Evolutionary conservation across 1,284 basidiomycete species (phyloP), one percentile per base, ranked within the genome.

Genomic region (Rhodotorula sp.): DNA sequence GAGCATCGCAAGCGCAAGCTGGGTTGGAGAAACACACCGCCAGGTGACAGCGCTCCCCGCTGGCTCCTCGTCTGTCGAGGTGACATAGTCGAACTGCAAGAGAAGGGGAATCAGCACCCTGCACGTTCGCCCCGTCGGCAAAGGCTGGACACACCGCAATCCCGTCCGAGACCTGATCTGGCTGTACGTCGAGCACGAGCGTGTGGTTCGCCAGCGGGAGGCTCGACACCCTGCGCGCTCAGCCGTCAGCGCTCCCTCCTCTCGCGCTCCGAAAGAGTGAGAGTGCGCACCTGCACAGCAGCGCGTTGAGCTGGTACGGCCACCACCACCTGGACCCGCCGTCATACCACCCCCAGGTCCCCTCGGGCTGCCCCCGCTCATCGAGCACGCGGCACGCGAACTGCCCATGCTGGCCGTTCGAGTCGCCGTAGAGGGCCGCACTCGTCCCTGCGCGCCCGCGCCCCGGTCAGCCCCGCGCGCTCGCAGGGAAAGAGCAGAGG

Each of bases 291-390:
- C 29, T 25, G 44, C 63, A 58, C 27, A 57, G 48, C 21, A 25
- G 15, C n/a, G 17, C 27, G 19, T 65, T 37, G 36, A 39, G 64
- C n/a, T 48, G 63, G n/a, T 64, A 58, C 27, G 44, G 44, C 55
- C 55, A 56, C 55, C 54, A 50, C 55, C 55, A 57, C 12, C 46
- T 27, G 27, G 32, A 39, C 3, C 53, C 44, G 34, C 63, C 63
- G 55, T 50, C 54, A 55, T 48, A 64, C 66, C 66, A 67, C 2
- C 36, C 55, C 66, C 66, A 67, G 12, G 48, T 15, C 12, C 60
- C 60, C 36, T 62, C 66, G 2, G 66, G 53, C 22, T 44, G 22
- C 21, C 66, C 39, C 39, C 27, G 19, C 17, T 25, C 37, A 12
- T 44, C 32, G 58, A n/a, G 17, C 25, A 66, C 19, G 9, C 51